Base-by-base conservation (phyloP, 2,329 filamentous ascomycete species). In the Trichophyton mentagrophytes region DNA sequence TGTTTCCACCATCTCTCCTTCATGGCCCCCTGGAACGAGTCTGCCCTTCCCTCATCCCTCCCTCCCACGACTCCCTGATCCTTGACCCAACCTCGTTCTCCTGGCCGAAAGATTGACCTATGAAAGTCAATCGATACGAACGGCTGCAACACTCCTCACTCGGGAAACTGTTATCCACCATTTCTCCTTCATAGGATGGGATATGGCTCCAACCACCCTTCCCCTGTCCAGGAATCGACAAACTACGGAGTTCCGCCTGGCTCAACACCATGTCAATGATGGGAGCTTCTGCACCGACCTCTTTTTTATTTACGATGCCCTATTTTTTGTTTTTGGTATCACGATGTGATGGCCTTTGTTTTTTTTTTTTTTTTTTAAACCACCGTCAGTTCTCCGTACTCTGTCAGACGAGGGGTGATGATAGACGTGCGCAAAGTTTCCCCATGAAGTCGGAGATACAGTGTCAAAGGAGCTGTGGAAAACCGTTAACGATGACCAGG, bases 121-220 rank as follows among this genome's bases (percentile, higher is more conserved):
- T 9, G 30, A 20, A 55, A 55, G 49, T 36, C 49, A 55, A 55
- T 55, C 49, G 49, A 55, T 55, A 55, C 49, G 49, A 55, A 36
- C n/a, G 49, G 27, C 49, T 36, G 15, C 49, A 17, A 55, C 30
- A n/a, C 36, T 55, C 49, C 33, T 36, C 49, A 33, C 13, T 17
- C 15, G 25, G 30, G 27, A 36, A n/a, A 15, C 22, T 15, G 17
- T 33, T 33, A 55, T 55, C 30, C 49, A 33, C 49, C 46, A 49
- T 49, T 49, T 49, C 46, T 49, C 46, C 46, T 49, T 49, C 46
- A 49, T 49, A 49, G 46, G 46, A 49, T 44, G 49, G 25, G 49
- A 55, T 27, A 55, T 55, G 30, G 25, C 49, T 27, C 25, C 33
- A 36, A 36, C 33, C 33, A 36, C 33, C 13, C 49, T 33, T n/a